These are phyloP conservation scores for Acanthamoeba royreba DNA, from an alignment of 208 protist species.

Conservation along the genomic window DNA sequence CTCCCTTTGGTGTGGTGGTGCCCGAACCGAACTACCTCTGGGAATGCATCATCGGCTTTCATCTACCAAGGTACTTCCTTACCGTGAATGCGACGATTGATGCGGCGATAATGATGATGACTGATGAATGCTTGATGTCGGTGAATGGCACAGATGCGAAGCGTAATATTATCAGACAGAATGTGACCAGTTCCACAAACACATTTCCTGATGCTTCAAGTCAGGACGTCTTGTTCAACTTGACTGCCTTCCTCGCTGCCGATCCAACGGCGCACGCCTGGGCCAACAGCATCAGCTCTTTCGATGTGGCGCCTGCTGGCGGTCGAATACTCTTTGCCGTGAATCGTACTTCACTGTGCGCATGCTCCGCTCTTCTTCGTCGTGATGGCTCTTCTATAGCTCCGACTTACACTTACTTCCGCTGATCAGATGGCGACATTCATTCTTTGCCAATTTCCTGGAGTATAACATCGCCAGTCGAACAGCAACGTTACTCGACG, in stretches of 20 bases:
- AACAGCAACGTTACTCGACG: not conserved
- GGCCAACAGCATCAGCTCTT: not conserved
- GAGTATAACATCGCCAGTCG: not conserved
- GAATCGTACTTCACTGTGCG: not conserved
- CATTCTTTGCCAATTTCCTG: not conserved
- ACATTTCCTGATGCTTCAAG: not conserved
- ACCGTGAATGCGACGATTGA: too few species aligned
- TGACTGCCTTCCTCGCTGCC: not conserved
- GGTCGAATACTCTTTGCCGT: not conserved
- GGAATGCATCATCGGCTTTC: not conserved
- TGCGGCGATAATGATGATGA: too few species aligned
- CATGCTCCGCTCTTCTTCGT: too few species aligned
- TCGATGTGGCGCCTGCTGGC: not conserved
- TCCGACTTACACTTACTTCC: not conserved
- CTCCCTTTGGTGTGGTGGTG: not conserved
- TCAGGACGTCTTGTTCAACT: not conserved
- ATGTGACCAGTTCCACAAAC: not conserved
- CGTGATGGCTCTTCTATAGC: too few species aligned
- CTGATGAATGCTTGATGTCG: not conserved
- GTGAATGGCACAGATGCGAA: not conserved
- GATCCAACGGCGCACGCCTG: not conserved
- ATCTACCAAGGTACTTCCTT: not conserved
- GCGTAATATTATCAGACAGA: not conserved
- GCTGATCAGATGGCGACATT: not conserved
- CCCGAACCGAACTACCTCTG: too few species aligned